Evolutionary conservation across 768 basidiomycete genomes (phyloP), one percentile per base, ranked within the genome.

Genomic region (Russula compacta): DNA sequence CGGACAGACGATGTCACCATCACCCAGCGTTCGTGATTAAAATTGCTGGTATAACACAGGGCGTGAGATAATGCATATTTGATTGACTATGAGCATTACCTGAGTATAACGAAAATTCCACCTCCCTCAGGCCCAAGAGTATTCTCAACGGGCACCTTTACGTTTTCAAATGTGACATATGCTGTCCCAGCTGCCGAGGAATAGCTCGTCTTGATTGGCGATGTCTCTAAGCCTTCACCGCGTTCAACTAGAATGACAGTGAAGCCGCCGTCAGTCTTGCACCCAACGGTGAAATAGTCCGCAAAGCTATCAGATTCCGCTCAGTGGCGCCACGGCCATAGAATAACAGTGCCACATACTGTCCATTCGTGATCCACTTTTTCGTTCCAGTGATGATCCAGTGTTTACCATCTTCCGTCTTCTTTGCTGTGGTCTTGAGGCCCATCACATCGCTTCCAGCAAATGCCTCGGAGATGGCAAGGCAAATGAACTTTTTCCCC

Each of bases 1-100:
- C 80, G 76, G 19, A 83, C 84, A 29, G 82, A 84, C 36, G 81
- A 76, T 67, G 89, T 89, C 70, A 81, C 83, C 88, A 94, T 94
- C 32, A 90, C 89, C 92, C 90, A 95, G 66, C 89, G 86, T 70
- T 94, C 93, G 72, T 95, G 92, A 71, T 95, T 95, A 76, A 95
- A 97, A 75, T 95, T 98, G 64, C 88, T 73, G 77, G 32, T 76
- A 71, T 71, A 43, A 24, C 12, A 36, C 52, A 50, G 19, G 35
- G 8, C 40, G n/a, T 57, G 32, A 61, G 53, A 10, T 44, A 29
- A 33, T 38, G 6, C 8, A 51, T 11, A 47, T 21, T 47, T 39
- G 2, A n/a, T 47, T 32, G 11, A 2, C n/a, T 9, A 32, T 10
- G 39, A 36, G 19, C 15, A 62, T 9, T 51, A 76, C 75, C 83